Conservation (phyloP, 371 early-diverging fungal species). For the Mucor lusitanicus region DNA sequence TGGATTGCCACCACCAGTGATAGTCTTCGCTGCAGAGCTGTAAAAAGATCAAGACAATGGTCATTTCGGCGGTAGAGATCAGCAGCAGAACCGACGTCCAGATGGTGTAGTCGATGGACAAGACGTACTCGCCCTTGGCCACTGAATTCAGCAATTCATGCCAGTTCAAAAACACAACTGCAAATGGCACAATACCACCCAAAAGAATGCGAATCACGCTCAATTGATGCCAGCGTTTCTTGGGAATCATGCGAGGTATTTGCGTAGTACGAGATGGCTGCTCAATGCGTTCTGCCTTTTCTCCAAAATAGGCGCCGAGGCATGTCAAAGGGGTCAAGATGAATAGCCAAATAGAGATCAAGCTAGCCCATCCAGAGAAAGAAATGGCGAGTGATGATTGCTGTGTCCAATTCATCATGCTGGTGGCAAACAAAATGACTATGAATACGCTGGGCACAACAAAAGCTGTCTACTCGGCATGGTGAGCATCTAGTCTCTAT, state of each 20-base stretch:
- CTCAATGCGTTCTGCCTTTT: constrained; percentile 37
- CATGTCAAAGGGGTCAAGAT: constrained; percentile 33
- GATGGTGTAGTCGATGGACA: constrained; percentile 21
- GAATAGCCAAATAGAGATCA: constrained; percentile 32
- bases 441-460: constrained; percentile 34
- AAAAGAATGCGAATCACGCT: constrained; percentile 26
- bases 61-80: constrained; percentile 27
- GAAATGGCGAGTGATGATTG: constrained; percentile 47
- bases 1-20: constrained; percentile 57
- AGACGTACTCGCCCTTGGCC: constrained; percentile 31
- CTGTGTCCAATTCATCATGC: constrained; percentile 37
- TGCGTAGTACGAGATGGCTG: constrained; percentile 46
- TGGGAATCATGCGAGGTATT: constrained; percentile 46
- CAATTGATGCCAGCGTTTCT: constrained; percentile 43
- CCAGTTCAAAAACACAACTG: constrained; percentile 42
- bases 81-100: constrained; percentile 18
- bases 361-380: constrained; percentile 34
- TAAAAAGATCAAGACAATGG: constrained; percentile 40
- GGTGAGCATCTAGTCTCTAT: background rate
- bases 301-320: constrained; percentile 42
- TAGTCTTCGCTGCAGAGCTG: constrained; percentile 51
- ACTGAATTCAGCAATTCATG: constrained; percentile 39
- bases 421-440: constrained; percentile 20
- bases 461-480: constrained; percentile 27
- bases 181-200: constrained; percentile 47